Conservation (phyloP, 148 eudicot species). For the Camellia japonica region DNA sequence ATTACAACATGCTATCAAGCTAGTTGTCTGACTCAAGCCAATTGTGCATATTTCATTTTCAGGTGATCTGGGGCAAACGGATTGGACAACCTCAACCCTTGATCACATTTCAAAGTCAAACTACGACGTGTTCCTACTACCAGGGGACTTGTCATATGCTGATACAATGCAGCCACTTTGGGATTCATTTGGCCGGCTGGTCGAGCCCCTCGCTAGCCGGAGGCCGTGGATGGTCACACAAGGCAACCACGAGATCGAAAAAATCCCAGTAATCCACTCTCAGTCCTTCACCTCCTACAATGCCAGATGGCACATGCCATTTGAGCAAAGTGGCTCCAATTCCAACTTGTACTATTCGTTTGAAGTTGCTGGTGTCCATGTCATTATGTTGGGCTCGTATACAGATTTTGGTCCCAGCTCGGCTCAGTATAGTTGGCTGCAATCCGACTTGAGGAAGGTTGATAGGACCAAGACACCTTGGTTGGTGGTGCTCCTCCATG, state of each 20-base stretch:
- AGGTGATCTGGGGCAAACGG: constrained; percentile 84
- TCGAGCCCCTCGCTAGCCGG: constrained; percentile 65
- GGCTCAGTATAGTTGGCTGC: constrained; percentile 60
- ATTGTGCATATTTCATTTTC: background rate
- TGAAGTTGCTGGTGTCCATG: constrained; percentile 61
- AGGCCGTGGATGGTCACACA: constrained; percentile 85
- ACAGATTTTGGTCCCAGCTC: constrained; percentile 52
- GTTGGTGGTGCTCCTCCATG: constrained; percentile 58
- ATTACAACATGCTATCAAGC: too few species aligned
- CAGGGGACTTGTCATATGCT: constrained; percentile 79
- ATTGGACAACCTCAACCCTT: constrained; percentile 60
- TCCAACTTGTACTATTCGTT: constrained; percentile 75
- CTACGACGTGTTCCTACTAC: constrained; percentile 60
- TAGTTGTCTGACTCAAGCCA: too few species aligned
- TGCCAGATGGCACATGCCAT: constrained; percentile 81
- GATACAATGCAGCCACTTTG: constrained; percentile 48
- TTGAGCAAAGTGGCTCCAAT: constrained; percentile 51
- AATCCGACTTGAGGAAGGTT: constrained; percentile 44
- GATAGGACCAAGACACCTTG: constrained; percentile 64
- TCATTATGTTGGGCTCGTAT: constrained; percentile 71
- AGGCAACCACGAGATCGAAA: constrained; percentile 79
- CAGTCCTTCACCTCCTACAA: constrained; percentile 59
- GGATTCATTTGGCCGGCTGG: constrained; percentile 72
- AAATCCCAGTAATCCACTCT: constrained; percentile 30
- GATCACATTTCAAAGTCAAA: constrained; percentile 49